Percentiles rank a stretch among this genome's conserved stretches.
Evolutionary conservation across 169 alveolate genomes (phyloP).

Genomic region (Plasmodium sp.): DNA sequence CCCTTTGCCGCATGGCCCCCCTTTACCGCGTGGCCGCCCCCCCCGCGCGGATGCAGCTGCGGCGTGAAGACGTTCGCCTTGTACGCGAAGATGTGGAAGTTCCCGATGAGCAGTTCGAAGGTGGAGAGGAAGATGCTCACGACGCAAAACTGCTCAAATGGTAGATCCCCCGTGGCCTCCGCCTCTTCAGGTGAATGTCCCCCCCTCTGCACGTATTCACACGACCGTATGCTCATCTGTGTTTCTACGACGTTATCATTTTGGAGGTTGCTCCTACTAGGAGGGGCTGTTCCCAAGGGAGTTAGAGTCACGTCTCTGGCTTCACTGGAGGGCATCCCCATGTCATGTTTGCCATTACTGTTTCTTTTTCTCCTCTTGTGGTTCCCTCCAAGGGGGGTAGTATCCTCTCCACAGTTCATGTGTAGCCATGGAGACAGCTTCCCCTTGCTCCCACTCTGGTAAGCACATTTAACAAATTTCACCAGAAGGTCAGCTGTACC

Average conservation of each 20-base stretch:
- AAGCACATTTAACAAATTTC: slow-evolving; percentile 3
- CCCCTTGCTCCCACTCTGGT: neutral
- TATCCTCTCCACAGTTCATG: neutral
- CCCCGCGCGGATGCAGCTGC: neutral
- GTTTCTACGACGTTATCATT: neutral
- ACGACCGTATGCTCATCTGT: slow-evolving; percentile 43
- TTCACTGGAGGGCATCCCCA: neutral
- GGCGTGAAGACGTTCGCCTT: slow-evolving; percentile 54
- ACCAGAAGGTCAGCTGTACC: neutral
- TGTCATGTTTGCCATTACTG: neutral
- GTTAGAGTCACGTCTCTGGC: neutral
- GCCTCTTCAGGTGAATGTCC: neutral
- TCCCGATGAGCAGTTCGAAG: slow-evolving; percentile 30
- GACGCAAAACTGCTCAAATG: slow-evolving; percentile 34
- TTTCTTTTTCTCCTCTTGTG: neutral
- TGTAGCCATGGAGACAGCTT: neutral
- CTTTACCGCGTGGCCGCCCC: neutral
- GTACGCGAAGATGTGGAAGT: slow-evolving; percentile 54
- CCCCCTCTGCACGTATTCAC: slow-evolving; percentile 36
- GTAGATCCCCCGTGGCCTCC: neutral
- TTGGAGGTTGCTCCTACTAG: neutral
- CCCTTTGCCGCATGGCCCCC: neutral
- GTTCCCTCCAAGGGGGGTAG: neutral
- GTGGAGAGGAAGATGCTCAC: slow-evolving; percentile 27
- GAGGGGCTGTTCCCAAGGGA: neutral